These are phyloP conservation scores for Penicillium sp. DNA, from an alignment of 2,329 filamentous ascomycete species.

Conservation along the genomic window DNA sequence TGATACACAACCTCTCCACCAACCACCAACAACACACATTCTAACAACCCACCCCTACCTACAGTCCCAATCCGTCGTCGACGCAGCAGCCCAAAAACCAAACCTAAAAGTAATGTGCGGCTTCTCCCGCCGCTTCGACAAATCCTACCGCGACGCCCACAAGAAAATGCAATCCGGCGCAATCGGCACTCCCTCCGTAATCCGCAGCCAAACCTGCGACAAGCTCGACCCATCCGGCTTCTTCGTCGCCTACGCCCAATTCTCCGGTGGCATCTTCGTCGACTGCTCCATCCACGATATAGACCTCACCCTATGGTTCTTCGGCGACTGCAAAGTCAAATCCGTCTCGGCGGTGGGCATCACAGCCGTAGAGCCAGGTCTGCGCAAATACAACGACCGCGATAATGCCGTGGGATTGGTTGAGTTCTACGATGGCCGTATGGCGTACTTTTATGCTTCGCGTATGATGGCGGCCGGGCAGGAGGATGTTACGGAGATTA, in stretches of 20 bases:
- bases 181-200: conserved; percentile 58
- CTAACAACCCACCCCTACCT: background rate
- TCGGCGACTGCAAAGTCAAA: conserved; percentile 55
- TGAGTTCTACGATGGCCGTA: conserved; percentile 61
- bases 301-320: conserved; percentile 62
- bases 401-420: conserved; percentile 63
- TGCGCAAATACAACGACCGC: conserved; percentile 56
- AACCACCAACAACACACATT: background rate
- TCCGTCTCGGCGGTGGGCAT: conserved; percentile 55
- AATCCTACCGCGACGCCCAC: conserved; percentile 60
- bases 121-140: conserved; percentile 64
- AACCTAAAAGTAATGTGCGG: conserved; percentile 64
- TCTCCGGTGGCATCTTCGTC: conserved; percentile 65
- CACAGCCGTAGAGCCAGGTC: conserved; percentile 56
- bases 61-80: conserved; percentile 60
- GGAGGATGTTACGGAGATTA: conserved; percentile 64
- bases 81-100: conserved; percentile 53
- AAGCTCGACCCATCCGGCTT: conserved; percentile 62
- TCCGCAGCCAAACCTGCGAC: conserved; percentile 65
- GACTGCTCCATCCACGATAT: conserved; percentile 70
- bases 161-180: conserved; percentile 50
- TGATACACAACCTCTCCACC: background rate
- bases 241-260: conserved; percentile 64
- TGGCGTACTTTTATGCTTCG: conserved; percentile 61
- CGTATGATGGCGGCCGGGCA: conserved; percentile 67